A percentile compares a stretch with the other conserved stretches of the same genome.
These are phyloP conservation scores for Pseudoneurospora amorphoporcata DNA, from an alignment of 495 filamentous ascomycete genomes.

Conservation along the genomic window DNA sequence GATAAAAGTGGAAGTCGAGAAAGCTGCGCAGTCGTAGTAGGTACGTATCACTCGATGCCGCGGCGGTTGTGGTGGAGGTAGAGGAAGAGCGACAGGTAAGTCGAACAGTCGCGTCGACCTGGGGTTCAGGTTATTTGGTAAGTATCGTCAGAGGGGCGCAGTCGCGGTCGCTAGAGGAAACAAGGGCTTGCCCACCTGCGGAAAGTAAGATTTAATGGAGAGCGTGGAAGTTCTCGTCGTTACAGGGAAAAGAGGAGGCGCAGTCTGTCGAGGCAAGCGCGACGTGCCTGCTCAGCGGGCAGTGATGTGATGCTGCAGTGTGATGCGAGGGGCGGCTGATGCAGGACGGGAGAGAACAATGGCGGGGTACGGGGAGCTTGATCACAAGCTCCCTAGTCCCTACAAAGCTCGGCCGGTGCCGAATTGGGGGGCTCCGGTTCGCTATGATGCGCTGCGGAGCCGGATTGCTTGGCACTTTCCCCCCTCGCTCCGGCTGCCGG, in stretches of 20 bases:
- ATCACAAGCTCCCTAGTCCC: not conserved
- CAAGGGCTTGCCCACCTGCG: not conserved
- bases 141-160: not conserved
- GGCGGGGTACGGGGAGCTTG: not conserved
- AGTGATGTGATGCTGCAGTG: not conserved
- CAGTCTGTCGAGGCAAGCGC: not conserved
- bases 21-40: not conserved
- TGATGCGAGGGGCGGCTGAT: not conserved
- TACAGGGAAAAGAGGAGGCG: not conserved
- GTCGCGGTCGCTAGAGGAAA: not conserved
- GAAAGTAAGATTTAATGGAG: not conserved
- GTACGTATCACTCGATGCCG: not conserved
- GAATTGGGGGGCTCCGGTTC: not conserved
- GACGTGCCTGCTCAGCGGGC: not conserved
- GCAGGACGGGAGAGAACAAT: not conserved
- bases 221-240: not conserved
- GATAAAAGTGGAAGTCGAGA: not conserved
- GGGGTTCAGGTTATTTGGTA: too few relatives aligned
- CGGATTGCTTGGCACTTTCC: not conserved
- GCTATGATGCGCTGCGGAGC: not conserved
- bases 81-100: not conserved
- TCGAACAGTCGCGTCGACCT: not conserved
- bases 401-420: not conserved
- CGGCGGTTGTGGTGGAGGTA: not conserved
- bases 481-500: not conserved